These are phyloP conservation scores for Bacterosira constricta DNA, from an alignment of 108 stramenopile species.

Conservation along the genomic window DNA sequence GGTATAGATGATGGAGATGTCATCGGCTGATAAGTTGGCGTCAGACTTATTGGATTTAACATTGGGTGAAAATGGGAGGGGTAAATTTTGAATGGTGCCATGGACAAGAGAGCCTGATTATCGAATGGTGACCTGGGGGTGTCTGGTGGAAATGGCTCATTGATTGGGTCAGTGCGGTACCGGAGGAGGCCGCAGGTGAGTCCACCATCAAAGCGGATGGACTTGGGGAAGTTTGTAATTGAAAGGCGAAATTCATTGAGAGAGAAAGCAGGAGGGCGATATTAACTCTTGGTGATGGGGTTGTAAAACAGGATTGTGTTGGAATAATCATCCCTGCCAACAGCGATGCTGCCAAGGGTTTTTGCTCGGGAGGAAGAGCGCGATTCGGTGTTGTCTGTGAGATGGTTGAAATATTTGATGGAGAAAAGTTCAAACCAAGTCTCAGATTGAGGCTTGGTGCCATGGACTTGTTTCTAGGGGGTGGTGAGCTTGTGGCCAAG, in stretches of 20 bases:
- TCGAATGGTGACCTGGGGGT: background rate
- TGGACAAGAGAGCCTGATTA: background rate
- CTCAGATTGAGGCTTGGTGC: too few species aligned
- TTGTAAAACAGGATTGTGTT: too few species aligned
- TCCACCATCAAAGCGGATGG: too few species aligned
- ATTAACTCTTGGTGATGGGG: background rate
- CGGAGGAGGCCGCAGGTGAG: constrained; percentile 6
- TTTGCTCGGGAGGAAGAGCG: background rate
- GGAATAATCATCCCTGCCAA: constrained; percentile 12
- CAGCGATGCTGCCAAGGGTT: too few species aligned
- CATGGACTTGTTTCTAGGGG: background rate
- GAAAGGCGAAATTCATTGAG: constrained; percentile 9
- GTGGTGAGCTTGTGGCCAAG: too few species aligned
- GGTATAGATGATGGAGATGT: background rate
- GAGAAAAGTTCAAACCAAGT: too few species aligned
- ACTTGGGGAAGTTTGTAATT: background rate
- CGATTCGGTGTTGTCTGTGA: background rate
- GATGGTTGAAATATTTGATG: background rate
- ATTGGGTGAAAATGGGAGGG: background rate
- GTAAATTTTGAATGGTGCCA: constrained; percentile 7
- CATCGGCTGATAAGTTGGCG: too few species aligned
- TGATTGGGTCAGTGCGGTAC: constrained; percentile 1
- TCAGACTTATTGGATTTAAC: background rate
- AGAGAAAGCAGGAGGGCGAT: constrained; percentile 1
- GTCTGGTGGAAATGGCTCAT: constrained; percentile 22